A percentile compares a stretch with the other conserved stretches of the same genome.
Evolutionary conservation across 1,284 basidiomycete genomes (phyloP).

Genomic region (Papiliotrema fonsecae): DNA sequence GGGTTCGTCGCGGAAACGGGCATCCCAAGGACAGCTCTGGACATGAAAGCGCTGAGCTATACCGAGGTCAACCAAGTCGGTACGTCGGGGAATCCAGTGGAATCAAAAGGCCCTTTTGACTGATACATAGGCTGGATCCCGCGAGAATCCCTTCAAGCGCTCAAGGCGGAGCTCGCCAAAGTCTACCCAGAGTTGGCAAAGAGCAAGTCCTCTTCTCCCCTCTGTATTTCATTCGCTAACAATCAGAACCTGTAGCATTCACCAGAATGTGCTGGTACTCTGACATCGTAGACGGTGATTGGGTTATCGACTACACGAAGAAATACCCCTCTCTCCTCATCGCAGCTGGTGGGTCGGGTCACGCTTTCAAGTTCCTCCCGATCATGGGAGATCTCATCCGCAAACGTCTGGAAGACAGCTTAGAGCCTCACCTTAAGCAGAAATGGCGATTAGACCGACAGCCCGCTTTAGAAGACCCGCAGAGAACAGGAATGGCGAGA

Average conservation of each 20-base stretch:
- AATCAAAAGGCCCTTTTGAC: not conserved
- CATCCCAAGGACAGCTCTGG: constrained; percentile 42
- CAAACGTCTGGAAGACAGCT: constrained; percentile 62
- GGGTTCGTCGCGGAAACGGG: constrained; percentile 39
- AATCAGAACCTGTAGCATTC: constrained; percentile 3
- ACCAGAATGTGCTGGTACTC: constrained; percentile 35
- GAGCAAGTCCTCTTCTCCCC: constrained; percentile 16
- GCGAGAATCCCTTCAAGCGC: constrained; percentile 1
- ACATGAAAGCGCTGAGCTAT: constrained; percentile 1
- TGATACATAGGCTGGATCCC: constrained; percentile 1
- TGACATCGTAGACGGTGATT: constrained; percentile 50
- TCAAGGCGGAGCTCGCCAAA: constrained; percentile 29
- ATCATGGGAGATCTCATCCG: constrained; percentile 70
- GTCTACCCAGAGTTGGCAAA: constrained; percentile 44
- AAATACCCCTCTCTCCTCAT: constrained; percentile 47
- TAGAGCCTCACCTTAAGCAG: constrained; percentile 53
- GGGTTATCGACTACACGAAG: constrained; percentile 51
- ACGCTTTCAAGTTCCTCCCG: constrained; percentile 61
- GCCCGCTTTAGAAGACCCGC: constrained; percentile 15
- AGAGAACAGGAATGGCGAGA: constrained; percentile 37
- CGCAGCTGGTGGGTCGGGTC: constrained; percentile 45
- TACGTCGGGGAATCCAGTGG: not conserved
- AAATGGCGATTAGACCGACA: constrained; percentile 54
- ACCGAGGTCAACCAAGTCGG: constrained; percentile 1
- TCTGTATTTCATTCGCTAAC: not conserved